Base-by-base conservation (phyloP, 306 rosid genomes). In the Pueraria montana region DNA sequence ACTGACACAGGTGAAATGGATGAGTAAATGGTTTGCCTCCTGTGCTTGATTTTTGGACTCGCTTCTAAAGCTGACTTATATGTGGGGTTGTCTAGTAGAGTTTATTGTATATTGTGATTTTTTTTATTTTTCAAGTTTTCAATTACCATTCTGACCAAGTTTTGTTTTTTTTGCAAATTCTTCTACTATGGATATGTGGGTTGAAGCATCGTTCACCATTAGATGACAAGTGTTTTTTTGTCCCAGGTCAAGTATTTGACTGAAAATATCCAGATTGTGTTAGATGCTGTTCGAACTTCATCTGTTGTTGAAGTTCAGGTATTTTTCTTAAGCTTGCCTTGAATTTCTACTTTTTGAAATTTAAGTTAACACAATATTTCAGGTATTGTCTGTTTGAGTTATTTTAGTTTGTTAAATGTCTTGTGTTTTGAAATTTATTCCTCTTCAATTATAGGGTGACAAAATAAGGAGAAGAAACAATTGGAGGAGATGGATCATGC, bases 301-400 rank as follows among this genome's bases (percentile, higher is more conserved):
- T 79, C 72, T 62, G 78, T 86, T 40, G 84, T 96, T 78, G 98
- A 96, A 94, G 86, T 92, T 83, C 92, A 96, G 97, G 99, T 96
- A 91, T 30, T 67, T 38, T 76, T 73, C 46, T 74, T 30, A 18
- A 49, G 30, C 40, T 49, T 68, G 34, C 63, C 63, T 81, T 84
- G 12, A 27, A 38, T 59, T 40, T 75, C 6, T 27, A n/a, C 34
- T 30, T 58, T 58, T 58, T 58, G 10, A 11, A 23, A 58, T 58
- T 58, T 23, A 20, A 27, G 48, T 27, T 11, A 26, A 53, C 18
- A 17, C 6, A 20, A 62, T 2, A 18, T 50, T 42, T 50, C 7
- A 0, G 27, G 1, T 8, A 0, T 46, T 43, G 9, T 21, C 9
- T 43, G 23, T 17, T 66, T 65, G 4, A 16, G 59, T 26, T 62